Evolutionary conservation across 352 stramenopile species (phyloP).

Genomic region (Paralagenidium karlingii): DNA sequence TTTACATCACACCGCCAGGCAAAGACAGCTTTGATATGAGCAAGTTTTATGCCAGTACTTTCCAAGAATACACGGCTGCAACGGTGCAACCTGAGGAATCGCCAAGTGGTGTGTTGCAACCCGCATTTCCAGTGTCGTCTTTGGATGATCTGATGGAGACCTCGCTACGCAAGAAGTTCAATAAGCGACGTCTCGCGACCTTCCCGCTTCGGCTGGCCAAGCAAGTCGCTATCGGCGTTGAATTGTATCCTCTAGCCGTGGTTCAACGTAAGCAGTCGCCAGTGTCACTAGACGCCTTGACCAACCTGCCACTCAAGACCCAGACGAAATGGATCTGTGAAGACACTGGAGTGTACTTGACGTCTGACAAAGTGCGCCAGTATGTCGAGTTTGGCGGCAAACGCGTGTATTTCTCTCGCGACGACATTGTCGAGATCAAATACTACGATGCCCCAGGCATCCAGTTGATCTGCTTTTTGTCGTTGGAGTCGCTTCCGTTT

Average conservation of each 20-base stretch:
- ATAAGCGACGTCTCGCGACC: constrained; percentile 57
- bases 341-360: constrained; percentile 61
- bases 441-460: constrained; percentile 58
- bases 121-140: constrained; percentile 57
- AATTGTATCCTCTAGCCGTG: constrained; percentile 53
- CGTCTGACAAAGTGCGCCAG: constrained; percentile 58
- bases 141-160: constrained; percentile 69
- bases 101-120: constrained; percentile 16
- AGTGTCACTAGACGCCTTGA: constrained; percentile 48
- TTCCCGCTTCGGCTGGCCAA: constrained; percentile 57
- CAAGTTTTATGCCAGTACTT: constrained; percentile 48
- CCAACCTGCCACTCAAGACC: constrained; percentile 59
- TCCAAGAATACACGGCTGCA: constrained; percentile 40
- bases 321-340: constrained; percentile 81
- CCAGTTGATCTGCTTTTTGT: constrained; percentile 75
- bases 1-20: constrained; percentile 53
- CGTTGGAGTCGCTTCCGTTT: constrained; percentile 33
- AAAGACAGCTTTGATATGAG: constrained; percentile 39
- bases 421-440: constrained; percentile 73
- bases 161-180: constrained; percentile 67
- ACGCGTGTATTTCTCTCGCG: constrained; percentile 66
- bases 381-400: constrained; percentile 65
- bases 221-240: constrained; percentile 61
- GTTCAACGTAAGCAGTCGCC: constrained; percentile 47
- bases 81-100: constrained; percentile 9